These are phyloP conservation scores for Blastocystis sp. DNA, from an alignment of 352 stramenopile species.

Conservation along the genomic window DNA sequence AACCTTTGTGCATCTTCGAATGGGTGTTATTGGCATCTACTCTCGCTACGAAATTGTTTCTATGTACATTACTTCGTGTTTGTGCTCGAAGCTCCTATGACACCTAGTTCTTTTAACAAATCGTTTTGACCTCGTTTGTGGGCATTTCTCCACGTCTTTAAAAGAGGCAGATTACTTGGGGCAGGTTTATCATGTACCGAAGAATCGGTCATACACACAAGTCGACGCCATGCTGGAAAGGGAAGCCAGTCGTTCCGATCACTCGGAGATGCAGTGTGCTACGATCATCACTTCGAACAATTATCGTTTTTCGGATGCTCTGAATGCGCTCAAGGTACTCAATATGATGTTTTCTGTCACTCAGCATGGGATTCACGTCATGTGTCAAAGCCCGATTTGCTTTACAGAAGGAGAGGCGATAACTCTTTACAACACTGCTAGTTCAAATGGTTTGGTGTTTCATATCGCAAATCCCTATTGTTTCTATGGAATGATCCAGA, in stretches of 20 bases:
- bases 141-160: not conserved
- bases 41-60: not conserved
- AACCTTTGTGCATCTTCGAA: not conserved
- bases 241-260: not conserved
- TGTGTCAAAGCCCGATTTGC: slow-evolving; percentile 11
- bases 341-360: not conserved
- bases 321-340: not conserved
- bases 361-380: not conserved
- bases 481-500: slow-evolving; percentile 18
- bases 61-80: not conserved
- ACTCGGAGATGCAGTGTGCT: not conserved
- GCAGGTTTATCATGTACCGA: not conserved
- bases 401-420: slow-evolving; percentile 26
- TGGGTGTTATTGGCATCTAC: not conserved
- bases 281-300: not conserved
- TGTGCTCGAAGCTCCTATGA: not conserved
- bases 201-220: not conserved
- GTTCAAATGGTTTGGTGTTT: not conserved
- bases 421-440: not conserved
- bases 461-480: slow-evolving; percentile 9
- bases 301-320: not conserved
- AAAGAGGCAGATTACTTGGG: not conserved
- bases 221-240: not conserved
- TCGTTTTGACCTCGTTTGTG: not conserved
- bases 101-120: not conserved